Conservation (phyloP, 2,329 filamentous ascomycete species). For the Fusarium ambrosium region DNA sequence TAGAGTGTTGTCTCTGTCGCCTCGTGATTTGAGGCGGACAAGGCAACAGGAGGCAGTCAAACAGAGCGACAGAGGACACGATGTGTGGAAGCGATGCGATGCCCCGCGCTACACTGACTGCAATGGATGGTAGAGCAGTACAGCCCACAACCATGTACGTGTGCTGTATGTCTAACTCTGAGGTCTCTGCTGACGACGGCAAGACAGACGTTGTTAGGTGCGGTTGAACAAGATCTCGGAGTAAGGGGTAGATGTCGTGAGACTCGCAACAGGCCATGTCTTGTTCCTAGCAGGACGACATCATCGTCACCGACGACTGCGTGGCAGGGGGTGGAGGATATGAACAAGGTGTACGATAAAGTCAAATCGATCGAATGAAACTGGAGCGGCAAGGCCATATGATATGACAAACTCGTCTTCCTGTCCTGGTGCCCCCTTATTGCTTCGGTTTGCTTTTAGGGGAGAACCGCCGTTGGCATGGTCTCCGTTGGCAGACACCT, state of each 20-base stretch:
- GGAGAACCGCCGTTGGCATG: constrained; percentile 36
- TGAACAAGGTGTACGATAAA: neutral
- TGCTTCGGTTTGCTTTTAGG: constrained; percentile 22
- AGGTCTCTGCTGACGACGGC: constrained; percentile 22
- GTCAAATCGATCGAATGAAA: constrained; percentile 8
- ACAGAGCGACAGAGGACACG: constrained; percentile 25
- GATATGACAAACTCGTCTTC: constrained; percentile 26
- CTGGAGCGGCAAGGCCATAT: constrained; percentile 16
- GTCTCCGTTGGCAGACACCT: constrained; percentile 35
- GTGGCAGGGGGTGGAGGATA: constrained; percentile 19
- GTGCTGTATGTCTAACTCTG: constrained; percentile 15
- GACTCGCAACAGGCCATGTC: constrained; percentile 22
- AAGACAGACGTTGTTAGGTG: constrained; percentile 25
- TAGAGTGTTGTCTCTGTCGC: constrained; percentile 33
- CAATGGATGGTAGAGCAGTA: constrained; percentile 28
- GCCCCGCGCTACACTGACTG: constrained; percentile 34
- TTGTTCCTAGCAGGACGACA: constrained; percentile 33
- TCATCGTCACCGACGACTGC: constrained; percentile 15
- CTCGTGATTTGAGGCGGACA: constrained; percentile 27
- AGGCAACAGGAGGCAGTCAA: constrained; percentile 26
- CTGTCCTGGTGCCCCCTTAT: constrained; percentile 18
- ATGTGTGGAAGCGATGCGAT: constrained; percentile 36
- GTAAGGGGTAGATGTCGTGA: constrained; percentile 34
- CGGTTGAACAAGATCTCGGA: constrained; percentile 37
- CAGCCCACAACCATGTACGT: constrained; percentile 36